These are phyloP conservation scores for Cladosporium sp. DNA, from an alignment of 2,329 filamentous ascomycete genomes.

Conservation along the genomic window DNA sequence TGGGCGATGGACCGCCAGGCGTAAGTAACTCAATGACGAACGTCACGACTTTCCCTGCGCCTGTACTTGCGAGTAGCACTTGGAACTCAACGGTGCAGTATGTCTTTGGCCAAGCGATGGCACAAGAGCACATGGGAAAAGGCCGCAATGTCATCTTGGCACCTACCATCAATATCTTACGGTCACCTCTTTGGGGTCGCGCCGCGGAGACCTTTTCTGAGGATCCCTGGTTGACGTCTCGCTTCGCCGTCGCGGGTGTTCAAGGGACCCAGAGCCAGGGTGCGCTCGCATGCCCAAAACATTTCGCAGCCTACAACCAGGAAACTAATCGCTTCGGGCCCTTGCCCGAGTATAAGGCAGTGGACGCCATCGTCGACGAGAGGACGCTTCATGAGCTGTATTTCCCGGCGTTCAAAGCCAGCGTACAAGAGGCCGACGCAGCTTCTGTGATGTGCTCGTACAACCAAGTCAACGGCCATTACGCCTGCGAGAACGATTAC, in stretches of 20 bases:
- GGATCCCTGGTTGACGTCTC: conserved; percentile 44
- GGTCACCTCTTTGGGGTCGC: conserved; percentile 6
- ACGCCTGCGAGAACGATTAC: conserved; percentile 73
- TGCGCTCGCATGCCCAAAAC: conserved; percentile 43
- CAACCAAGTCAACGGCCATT: conserved; percentile 45
- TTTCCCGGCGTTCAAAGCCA: conserved; percentile 79
- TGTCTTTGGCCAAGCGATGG: conserved; percentile 9
- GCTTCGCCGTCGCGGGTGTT: conserved; percentile 37
- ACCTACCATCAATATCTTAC: conserved; percentile 12
- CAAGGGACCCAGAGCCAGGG: conserved; percentile 38
- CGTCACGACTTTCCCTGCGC: conserved; percentile 12
- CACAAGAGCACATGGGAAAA: conserved; percentile 12
- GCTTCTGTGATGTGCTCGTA: conserved; percentile 82
- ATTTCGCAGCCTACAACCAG: conserved; percentile 60
- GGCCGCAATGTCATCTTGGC: conserved; percentile 10
- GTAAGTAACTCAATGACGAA: conserved; percentile 11
- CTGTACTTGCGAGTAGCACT: conserved; percentile 6
- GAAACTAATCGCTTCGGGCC: conserved; percentile 40
- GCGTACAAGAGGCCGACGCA: conserved; percentile 69
- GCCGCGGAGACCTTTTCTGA: conserved; percentile 18
- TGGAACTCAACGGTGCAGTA: conserved; percentile 9
- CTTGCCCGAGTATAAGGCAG: conserved; percentile 43
- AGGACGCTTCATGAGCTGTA: conserved; percentile 74
- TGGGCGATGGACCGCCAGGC: conserved; percentile 11
- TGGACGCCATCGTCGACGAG: conserved; percentile 67